These are phyloP conservation scores for Gossypium longicalyx DNA, from an alignment of 345 rosid genomes.

Conservation along the genomic window DNA sequence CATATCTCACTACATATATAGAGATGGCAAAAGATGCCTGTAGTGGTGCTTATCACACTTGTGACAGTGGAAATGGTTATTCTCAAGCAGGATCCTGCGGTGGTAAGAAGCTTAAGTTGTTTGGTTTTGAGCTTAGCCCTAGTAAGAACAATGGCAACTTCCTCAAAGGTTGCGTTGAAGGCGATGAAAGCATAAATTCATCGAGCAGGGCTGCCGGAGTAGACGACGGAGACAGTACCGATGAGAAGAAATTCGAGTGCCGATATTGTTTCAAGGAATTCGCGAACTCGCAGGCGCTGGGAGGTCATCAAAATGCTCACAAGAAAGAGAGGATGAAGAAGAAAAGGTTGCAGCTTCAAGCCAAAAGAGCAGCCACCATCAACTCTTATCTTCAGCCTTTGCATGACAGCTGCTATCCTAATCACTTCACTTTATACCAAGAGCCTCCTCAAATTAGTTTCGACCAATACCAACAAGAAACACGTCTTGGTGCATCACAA, in stretches of 20 bases:
- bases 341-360: constrained; percentile 88
- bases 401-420: constrained; percentile 33
- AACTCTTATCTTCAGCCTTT: constrained; percentile 55
- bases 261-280: constrained; percentile 85
- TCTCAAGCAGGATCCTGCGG: constrained; percentile 33
- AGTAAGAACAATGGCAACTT: constrained; percentile 5
- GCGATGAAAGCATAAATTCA: constrained; percentile 64
- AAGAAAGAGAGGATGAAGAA: constrained; percentile 90
- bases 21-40: constrained; percentile 29
- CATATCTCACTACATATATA: neutral
- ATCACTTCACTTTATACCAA: constrained; percentile 33
- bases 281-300: constrained; percentile 91
- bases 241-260: constrained; percentile 70
- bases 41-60: constrained; percentile 24
- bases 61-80: constrained; percentile 31
- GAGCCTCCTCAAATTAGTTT: constrained; percentile 80
- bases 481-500: neutral
- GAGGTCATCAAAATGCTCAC: constrained; percentile 99
- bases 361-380: constrained; percentile 58
- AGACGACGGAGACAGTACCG: constrained; percentile 11
- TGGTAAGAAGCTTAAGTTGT: constrained; percentile 59
- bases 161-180: constrained; percentile 33
- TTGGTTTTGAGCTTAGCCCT: constrained; percentile 79
- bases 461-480: constrained; percentile 21
- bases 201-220: constrained; percentile 24